Evolutionary conservation across 441 rosid species (phyloP), one percentile per base, ranked within the genome.

Genomic region (Melastoma candidum): DNA sequence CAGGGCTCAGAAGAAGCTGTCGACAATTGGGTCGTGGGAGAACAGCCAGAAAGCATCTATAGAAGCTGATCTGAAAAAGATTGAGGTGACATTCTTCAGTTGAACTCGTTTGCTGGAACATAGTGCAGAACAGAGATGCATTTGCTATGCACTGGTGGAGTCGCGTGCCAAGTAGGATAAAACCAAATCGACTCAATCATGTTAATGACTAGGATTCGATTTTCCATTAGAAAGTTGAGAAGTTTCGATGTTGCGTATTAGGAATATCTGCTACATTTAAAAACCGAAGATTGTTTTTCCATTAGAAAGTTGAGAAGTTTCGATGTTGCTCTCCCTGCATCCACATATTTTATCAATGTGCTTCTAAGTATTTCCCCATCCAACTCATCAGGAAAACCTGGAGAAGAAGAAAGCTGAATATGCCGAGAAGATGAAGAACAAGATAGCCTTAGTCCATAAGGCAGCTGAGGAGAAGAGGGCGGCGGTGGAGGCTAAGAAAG

Each of bases 1-100:
- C 82, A 87, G 98, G 74, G 95, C 97, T 52, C 89, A 85, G 51
- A 92, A 84, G 69, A 88, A 85, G 39, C 71, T 88, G 32, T 80
- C 95, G 10, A 61, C 77, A 11, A 67, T 88, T 47, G 76, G 7
- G 22, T 54, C 98, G 25, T 85, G 98, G 98, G 98, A 92, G 76
- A 85, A 79, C 73, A 80, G 80, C 77, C 71, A 60, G 66, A 84
- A 82, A 70, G 97, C 95, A 46, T 22, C 74, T 43, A 66, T 84
- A 0, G 97, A 92, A 65, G 92, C 97, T 59, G 84, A 85, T 50
- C 76, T 92, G 52, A 88, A 74, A 71, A 73, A 69, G 68, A 71
- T 79, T 2, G 90, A 92, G 87, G 96, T 85, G 61, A 46, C 53
- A 29, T 32, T 4, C 7, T 32, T 32, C 8, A 17, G 6, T 32